Percentiles rank a stretch among this genome's conserved stretches.
These are phyloP conservation scores for Nemania bipapillata DNA, from an alignment of 2,329 filamentous ascomycete genomes.

Conservation along the genomic window DNA sequence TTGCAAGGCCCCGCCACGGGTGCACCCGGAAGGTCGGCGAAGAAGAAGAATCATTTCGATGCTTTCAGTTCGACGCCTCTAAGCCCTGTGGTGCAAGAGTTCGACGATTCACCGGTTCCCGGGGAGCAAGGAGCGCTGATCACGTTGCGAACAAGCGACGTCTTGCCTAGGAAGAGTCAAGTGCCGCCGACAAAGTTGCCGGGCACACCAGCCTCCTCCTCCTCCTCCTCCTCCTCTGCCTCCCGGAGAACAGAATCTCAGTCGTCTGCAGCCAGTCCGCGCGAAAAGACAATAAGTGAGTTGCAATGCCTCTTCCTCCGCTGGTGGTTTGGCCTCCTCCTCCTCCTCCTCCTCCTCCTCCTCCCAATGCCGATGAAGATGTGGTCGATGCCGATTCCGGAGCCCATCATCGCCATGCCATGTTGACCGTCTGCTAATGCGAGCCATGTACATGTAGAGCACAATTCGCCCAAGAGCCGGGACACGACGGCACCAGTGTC, in stretches of 20 bases:
- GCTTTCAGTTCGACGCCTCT: not conserved
- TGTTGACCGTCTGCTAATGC: not conserved
- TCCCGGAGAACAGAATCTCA: slow-evolving; percentile 2
- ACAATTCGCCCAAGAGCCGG: not conserved
- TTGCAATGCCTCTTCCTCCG: no score
- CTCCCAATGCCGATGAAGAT: not conserved
- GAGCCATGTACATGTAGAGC: not conserved
- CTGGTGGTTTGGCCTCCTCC: no score
- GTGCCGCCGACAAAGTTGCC: not conserved
- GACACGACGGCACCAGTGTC: not conserved
- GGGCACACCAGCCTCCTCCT: not conserved
- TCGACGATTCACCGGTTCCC: slow-evolving; percentile 8
- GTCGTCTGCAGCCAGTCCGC: slow-evolving; percentile 10
- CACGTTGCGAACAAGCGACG: not conserved
- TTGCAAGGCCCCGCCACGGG: not conserved
- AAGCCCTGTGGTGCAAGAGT: slow-evolving; percentile 23
- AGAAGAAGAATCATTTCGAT: not conserved
- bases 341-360: not conserved
- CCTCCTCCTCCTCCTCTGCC: not conserved
- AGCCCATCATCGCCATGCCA: not conserved
- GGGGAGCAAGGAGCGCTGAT: not conserved
- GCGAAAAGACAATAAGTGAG: slow-evolving; percentile 30
- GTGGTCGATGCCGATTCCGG: not conserved
- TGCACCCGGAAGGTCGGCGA: not conserved
- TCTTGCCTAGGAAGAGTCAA: not conserved